Evolutionary conservation across 805 yeast genomes (phyloP).

Genomic region (Hanseniaspora nectarophila): DNA sequence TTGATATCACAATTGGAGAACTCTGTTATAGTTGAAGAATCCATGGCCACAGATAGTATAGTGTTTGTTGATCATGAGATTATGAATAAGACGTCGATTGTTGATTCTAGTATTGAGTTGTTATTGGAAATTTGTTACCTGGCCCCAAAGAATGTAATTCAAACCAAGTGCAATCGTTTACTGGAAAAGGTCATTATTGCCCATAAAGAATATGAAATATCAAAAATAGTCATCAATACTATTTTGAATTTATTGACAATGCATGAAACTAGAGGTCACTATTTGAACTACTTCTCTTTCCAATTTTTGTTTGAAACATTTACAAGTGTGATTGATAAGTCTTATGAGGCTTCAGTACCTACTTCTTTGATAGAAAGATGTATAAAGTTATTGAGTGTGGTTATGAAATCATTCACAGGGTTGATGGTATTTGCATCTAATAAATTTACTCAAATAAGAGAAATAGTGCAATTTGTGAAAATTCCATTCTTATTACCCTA

Average conservation of each 20-base stretch:
- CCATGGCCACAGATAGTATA: background rate
- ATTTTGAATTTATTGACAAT: slow-evolving; percentile 24
- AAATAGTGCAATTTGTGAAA: slow-evolving; percentile 54
- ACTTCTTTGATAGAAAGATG: slow-evolving; percentile 45
- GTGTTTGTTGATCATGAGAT: background rate
- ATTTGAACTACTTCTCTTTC: slow-evolving; percentile 42
- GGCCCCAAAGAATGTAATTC: slow-evolving; percentile 34
- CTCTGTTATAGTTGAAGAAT: slow-evolving; percentile 22
- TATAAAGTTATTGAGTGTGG: slow-evolving; percentile 45
- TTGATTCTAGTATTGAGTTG: slow-evolving; percentile 41
- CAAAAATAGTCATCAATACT: slow-evolving; percentile 24
- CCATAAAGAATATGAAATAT: slow-evolving; percentile 22
- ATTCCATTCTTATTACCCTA: slow-evolving; percentile 46
- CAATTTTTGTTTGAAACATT: slow-evolving; percentile 24
- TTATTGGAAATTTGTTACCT: slow-evolving; percentile 43
- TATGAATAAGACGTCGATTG: background rate
- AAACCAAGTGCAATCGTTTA: slow-evolving; percentile 38
- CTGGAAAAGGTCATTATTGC: slow-evolving; percentile 27
- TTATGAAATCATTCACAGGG: slow-evolving; percentile 70
- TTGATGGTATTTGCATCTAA: slow-evolving; percentile 50
- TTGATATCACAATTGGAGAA: slow-evolving; percentile 53
- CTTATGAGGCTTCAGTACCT: background rate
- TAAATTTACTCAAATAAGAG: slow-evolving; percentile 42
- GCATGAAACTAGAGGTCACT: slow-evolving; percentile 24
- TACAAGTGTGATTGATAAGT: slow-evolving; percentile 1